phyloP scores from a whole-genome alignment of 805 yeast genomes.

The Starmerella sirachaensis region DNA sequence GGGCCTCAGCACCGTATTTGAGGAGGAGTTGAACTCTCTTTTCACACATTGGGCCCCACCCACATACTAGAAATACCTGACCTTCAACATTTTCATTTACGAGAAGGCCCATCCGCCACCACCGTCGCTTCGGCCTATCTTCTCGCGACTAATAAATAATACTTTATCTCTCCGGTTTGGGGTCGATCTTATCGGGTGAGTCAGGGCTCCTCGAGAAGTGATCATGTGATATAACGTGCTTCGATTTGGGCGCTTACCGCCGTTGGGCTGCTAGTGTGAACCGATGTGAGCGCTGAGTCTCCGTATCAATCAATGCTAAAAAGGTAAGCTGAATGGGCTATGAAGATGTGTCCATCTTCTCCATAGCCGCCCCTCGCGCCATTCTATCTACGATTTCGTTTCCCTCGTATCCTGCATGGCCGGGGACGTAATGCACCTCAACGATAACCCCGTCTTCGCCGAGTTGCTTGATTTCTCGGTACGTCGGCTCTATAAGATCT shows the following conservation, averaged over 20 bases:
- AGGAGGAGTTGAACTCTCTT: slow-evolving; percentile 15
- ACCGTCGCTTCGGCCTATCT: too few relatives aligned
- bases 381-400: slow-evolving; percentile 66
- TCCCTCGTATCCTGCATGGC: slow-evolving; percentile 59
- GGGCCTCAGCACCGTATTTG: slow-evolving; percentile 16
- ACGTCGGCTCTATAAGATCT: slow-evolving; percentile 37
- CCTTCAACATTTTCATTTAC: slow-evolving; percentile 15
- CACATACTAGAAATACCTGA: slow-evolving; percentile 18
- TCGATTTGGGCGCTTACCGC: too few relatives aligned
- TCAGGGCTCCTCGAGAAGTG: too few relatives aligned
- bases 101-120: slow-evolving; percentile 24
- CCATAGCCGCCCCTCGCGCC: slow-evolving; percentile 57
- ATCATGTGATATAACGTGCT: too few relatives aligned
- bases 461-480: slow-evolving; percentile 31
- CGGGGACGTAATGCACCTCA: slow-evolving; percentile 49
- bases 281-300: too few relatives aligned
- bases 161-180: neutral
- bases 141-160: neutral
- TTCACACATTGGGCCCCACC: slow-evolving; percentile 12
- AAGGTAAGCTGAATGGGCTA: too few relatives aligned
- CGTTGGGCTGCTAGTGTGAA: too few relatives aligned
- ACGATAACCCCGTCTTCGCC: slow-evolving; percentile 28
- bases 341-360: too few relatives aligned
- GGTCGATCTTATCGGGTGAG: too few relatives aligned
- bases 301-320: too few relatives aligned